Conservation (phyloP, 768 basidiomycete genomes). For the Coprinopsis strossmayeri region DNA sequence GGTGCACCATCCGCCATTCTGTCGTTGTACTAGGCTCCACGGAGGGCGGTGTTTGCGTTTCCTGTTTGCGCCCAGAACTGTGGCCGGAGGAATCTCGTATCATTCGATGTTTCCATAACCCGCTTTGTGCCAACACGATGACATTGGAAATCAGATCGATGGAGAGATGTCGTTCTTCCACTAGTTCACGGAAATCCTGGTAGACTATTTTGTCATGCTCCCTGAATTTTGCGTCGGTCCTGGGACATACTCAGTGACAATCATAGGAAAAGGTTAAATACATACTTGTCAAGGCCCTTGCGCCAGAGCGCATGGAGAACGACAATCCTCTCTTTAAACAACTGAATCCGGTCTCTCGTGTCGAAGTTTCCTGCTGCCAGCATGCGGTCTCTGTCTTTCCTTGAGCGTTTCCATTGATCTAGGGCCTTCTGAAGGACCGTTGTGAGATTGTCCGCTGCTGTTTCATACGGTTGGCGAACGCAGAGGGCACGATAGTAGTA, state of each 20-base stretch:
- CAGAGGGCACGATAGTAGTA: slow-evolving; percentile 93
- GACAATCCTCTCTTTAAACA: slow-evolving; percentile 69
- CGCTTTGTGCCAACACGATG: slow-evolving; percentile 69
- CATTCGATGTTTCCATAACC: slow-evolving; percentile 82
- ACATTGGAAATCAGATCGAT: slow-evolving; percentile 72
- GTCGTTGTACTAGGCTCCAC: slow-evolving; percentile 31
- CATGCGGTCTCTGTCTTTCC: slow-evolving; percentile 30
- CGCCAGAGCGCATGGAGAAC: slow-evolving; percentile 75
- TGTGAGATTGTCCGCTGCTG: slow-evolving; percentile 79
- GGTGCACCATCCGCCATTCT: slow-evolving; percentile 61
- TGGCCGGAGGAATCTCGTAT: slow-evolving; percentile 52
- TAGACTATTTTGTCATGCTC: slow-evolving; percentile 42
- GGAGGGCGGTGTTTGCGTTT: slow-evolving; percentile 19
- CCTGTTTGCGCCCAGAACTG: slow-evolving; percentile 18
- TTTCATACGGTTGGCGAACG: slow-evolving; percentile 79
- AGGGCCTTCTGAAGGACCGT: slow-evolving; percentile 62
- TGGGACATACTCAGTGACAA: too few relatives aligned
- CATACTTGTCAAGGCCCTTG: slow-evolving; percentile 52
- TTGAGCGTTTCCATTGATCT: slow-evolving; percentile 46
- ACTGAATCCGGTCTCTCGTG: slow-evolving; percentile 33
- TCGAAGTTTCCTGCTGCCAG: slow-evolving; percentile 19
- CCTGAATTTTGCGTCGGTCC: slow-evolving; percentile 43
- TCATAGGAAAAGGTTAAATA: slow-evolving; percentile 2
- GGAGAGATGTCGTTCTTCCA: slow-evolving; percentile 65
- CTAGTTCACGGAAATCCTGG: slow-evolving; percentile 51